A percentile compares a stretch with the other conserved stretches of the same genome.
These are phyloP conservation scores for Lipomyces orientalis DNA, from an alignment of 805 yeast species.

Conservation along the genomic window DNA sequence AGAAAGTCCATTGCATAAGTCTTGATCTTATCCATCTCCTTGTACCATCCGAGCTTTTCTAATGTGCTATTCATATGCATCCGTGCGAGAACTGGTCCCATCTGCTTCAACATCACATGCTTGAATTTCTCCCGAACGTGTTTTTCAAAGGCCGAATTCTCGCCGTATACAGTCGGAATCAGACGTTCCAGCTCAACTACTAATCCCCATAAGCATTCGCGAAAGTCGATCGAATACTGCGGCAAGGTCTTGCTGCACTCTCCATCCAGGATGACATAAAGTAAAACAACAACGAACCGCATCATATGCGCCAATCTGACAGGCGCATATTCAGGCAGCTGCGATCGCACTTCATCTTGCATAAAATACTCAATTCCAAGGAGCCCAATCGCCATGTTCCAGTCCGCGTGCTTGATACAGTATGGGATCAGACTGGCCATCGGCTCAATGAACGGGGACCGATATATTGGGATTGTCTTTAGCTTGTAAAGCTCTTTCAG, in stretches of 20 bases:
- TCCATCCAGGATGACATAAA: neutral
- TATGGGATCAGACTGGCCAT: conserved; percentile 4
- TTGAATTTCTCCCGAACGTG: neutral
- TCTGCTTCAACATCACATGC: neutral
- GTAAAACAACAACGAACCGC: conserved; percentile 15
- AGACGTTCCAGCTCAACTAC: neutral
- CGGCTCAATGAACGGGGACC: conserved; percentile 12
- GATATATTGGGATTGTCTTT: conserved; percentile 13
- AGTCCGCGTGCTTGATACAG: conserved; percentile 4
- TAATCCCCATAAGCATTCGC: conserved; percentile 21
- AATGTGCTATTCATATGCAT: conserved; percentile 7
- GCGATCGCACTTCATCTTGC: conserved; percentile 13
- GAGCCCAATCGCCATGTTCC: conserved; percentile 10
- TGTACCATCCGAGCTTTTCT: conserved; percentile 8
- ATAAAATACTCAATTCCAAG: conserved; percentile 16
- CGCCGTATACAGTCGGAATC: conserved; percentile 15
- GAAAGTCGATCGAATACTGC: conserved; percentile 9
- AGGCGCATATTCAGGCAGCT: conserved; percentile 3
- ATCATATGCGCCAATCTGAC: conserved; percentile 19
- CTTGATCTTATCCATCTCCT: conserved; percentile 18
- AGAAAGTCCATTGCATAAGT: neutral
- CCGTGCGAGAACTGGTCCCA: conserved; percentile 9
- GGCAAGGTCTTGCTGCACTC: neutral
- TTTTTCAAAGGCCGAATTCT: neutral
- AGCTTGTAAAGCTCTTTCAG: neutral